phyloP scores from a whole-genome alignment of 2,329 filamentous ascomycete species.

The Fusarium irregulare region DNA sequence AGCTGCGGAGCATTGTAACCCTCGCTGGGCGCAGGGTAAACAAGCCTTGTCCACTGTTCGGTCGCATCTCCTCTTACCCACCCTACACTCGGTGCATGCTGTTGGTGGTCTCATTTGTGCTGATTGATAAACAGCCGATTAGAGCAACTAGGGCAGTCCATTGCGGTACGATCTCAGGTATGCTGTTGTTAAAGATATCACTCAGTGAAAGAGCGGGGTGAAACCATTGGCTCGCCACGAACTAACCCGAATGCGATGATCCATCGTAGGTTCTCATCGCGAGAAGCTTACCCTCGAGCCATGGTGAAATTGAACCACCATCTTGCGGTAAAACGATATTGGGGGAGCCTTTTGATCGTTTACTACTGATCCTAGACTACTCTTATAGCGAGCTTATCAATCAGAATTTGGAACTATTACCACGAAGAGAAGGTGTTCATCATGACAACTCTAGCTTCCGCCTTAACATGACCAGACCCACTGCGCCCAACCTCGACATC shows the following conservation, averaged over 20 bases:
- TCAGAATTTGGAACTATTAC: neutral
- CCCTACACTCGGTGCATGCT: slow-evolving; percentile 36
- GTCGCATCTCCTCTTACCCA: slow-evolving; percentile 36
- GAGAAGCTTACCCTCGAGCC: no score
- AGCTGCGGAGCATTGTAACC: slow-evolving; percentile 20
- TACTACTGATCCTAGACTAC: no score
- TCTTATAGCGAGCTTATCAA: no score
- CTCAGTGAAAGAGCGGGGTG: no score
- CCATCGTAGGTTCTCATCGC: no score
- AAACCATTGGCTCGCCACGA: no score
- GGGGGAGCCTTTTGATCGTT: no score
- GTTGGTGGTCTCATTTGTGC: slow-evolving; percentile 34
- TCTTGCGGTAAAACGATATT: no score
- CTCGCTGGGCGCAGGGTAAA: slow-evolving; percentile 29
- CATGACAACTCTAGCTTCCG: slow-evolving; percentile 22
- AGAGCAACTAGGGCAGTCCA: neutral
- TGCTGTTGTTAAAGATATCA: no score
- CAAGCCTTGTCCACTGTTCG: slow-evolving; percentile 8
- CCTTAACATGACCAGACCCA: slow-evolving; percentile 30
- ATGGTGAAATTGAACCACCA: no score
- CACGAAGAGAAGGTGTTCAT: slow-evolving; percentile 3
- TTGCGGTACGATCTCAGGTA: no score
- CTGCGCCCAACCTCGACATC: slow-evolving; percentile 33
- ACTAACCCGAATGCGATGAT: no score
- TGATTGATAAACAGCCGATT: neutral